Evolutionary conservation across 441 rosid species (phyloP), one percentile per base, ranked within the genome.

Genomic region (Corymbia citriodora): DNA sequence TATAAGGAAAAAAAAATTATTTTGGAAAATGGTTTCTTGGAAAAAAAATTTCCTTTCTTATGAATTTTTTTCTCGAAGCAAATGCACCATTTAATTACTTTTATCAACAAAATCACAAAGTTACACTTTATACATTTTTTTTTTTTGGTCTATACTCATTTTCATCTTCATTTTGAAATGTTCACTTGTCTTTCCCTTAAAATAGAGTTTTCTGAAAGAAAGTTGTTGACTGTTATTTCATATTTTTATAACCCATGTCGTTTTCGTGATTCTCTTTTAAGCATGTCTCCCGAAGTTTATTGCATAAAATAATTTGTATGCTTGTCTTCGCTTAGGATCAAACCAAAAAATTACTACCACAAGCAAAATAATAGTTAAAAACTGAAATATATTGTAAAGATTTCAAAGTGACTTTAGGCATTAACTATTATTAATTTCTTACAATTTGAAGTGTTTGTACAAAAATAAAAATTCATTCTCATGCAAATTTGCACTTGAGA

Each of bases 1-100:
- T 0, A 33, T 33, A 36, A 0, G 8, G n/a, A 29, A 19, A 25
- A 19, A 72, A 33, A 36, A 5, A 9, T 70, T 33, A 5, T 5
- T 57, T 57, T 6, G 45, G 45, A 57, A 57, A 23, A 57, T 68
- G 23, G 9, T 68, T 68, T 36, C 27, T 18, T 19, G 49, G 49
- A 72, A 72, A 25, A 59, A 10, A 0, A 25, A 4, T 59, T 25
- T 59, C 65, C 65, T 25, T 25, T 59, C 65, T 25, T 4, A 25
- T 23, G 65, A 13, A 25, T 25, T 21, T 40, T 59, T 25, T 52
- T 59, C 2, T 3, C 0, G 7, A 59, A 25, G 23, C 7, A 59
- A 10, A 59, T 4, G 65, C n/a, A 59, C 25, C n/a, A 3, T 59
- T 59, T 59, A 2, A 13, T 59, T 59, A 6, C 14, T 59, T 59